These are phyloP conservation scores for Collariella sp. DNA, from an alignment of 495 filamentous ascomycete species.

Conservation along the genomic window DNA sequence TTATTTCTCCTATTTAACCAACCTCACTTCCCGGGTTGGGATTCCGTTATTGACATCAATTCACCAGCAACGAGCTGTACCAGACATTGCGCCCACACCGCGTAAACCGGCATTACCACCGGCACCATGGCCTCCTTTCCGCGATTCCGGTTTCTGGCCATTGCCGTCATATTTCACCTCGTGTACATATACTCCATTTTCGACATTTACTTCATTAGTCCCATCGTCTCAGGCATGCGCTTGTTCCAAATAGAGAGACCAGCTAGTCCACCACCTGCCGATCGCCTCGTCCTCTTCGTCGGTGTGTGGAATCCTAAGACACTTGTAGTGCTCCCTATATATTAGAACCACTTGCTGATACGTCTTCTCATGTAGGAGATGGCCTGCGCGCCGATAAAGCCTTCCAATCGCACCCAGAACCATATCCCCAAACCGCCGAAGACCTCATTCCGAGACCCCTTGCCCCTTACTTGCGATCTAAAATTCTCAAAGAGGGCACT, in stretches of 20 bases:
- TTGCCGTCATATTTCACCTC: conserved; percentile 89
- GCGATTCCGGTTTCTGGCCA: conserved; percentile 79
- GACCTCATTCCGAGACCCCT: conserved; percentile 59
- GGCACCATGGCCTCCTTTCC: conserved; percentile 64
- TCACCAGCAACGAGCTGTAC: background rate
- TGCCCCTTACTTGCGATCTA: conserved; percentile 88
- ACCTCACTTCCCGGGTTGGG: background rate
- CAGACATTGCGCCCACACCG: conserved; percentile 5
- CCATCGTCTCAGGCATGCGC: conserved; percentile 92
- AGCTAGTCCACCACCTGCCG: conserved; percentile 64
- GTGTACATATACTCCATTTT: conserved; percentile 97
- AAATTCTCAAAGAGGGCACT: conserved; percentile 81
- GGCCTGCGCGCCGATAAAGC: conserved; percentile 96
- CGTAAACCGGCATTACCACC: conserved; percentile 24
- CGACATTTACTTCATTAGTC: conserved; percentile 98
- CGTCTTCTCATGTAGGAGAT: conserved; percentile 49
- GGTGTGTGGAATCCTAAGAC: conserved; percentile 46
- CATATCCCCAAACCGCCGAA: conserved; percentile 57
- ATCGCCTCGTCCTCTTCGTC: conserved; percentile 87
- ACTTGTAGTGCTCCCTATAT: conserved; percentile 7
- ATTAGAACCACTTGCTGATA: conserved; percentile 1
- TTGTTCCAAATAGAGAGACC: conserved; percentile 62
- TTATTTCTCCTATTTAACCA: background rate
- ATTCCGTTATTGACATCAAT: background rate
- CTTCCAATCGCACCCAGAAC: conserved; percentile 89